phyloP scores from a whole-genome alignment of 805 yeast species.

The Alloascoidea africana region DNA sequence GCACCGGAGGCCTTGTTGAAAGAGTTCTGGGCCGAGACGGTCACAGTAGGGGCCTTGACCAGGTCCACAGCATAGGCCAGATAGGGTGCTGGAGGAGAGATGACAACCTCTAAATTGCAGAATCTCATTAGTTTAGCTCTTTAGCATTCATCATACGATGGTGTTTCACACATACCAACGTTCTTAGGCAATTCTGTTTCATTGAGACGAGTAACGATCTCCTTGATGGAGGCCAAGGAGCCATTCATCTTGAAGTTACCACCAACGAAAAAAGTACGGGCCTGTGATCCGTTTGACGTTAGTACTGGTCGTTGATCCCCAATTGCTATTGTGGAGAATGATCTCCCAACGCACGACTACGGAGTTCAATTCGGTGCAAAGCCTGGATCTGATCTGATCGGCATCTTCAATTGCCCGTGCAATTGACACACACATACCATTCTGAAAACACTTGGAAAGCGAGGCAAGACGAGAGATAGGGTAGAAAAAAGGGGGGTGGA shows the following conservation, averaged over 20 bases:
- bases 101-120: slow-evolving; percentile 54
- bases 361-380: too few species aligned
- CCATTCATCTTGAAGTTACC: slow-evolving; percentile 99
- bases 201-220: slow-evolving; percentile 76
- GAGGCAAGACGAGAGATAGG: too few species aligned
- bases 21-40: slow-evolving; percentile 84
- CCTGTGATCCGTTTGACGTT: slow-evolving; percentile 22
- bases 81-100: slow-evolving; percentile 95
- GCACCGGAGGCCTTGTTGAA: slow-evolving; percentile 88
- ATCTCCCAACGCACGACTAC: too few species aligned
- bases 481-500: too few species aligned
- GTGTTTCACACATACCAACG: slow-evolving; percentile 26
- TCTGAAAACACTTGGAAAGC: too few species aligned
- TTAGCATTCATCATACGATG: too few species aligned
- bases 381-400: too few species aligned
- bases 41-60: slow-evolving; percentile 52
- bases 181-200: slow-evolving; percentile 54
- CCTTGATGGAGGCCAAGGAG: slow-evolving; percentile 67
- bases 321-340: too few species aligned
- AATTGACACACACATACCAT: too few species aligned
- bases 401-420: too few species aligned
- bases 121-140: not conserved
- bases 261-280: slow-evolving; percentile 93
- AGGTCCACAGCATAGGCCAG: slow-evolving; percentile 59
- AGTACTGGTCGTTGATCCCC: too few species aligned